A percentile compares a stretch with the other conserved stretches of the same genome.
Conservation (phyloP, 257 asterid genomes). For the Scutellaria galericulata region DNA sequence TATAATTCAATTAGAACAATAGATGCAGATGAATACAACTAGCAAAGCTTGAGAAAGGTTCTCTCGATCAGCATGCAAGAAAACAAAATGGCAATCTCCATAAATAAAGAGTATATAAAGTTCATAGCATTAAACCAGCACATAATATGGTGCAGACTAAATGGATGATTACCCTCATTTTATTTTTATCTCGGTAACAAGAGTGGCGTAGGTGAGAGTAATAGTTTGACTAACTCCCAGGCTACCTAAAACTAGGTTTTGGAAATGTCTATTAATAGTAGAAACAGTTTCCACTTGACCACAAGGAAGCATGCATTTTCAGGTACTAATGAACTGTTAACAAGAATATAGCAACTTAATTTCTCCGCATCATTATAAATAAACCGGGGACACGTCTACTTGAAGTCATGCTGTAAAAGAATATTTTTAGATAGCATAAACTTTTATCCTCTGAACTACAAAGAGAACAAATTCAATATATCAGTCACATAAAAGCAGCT, state of each 20-base stretch:
- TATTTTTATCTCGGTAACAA: not conserved
- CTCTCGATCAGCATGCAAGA: not conserved
- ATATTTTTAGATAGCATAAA: not conserved
- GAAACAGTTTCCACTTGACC: not conserved
- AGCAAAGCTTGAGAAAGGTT: slow-evolving; percentile 3
- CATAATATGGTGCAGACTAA: not conserved
- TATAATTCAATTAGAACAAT: not conserved
- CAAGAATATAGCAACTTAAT: slow-evolving; percentile 5
- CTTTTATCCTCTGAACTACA: not conserved
- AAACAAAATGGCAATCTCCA: not conserved
- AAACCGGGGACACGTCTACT: not conserved
- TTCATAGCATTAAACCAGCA: not conserved
- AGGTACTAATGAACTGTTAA: slow-evolving; percentile 2
- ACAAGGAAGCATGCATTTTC: slow-evolving; percentile 8
- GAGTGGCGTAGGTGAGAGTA: not conserved
- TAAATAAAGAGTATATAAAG: not conserved
- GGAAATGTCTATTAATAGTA: not conserved
- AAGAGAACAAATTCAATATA: not conserved
- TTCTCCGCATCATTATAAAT: not conserved
- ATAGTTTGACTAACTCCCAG: not conserved
- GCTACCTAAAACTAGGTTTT: slow-evolving; percentile 15
- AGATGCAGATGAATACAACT: not conserved
- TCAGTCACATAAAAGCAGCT: slow-evolving; percentile 9
- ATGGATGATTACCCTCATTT: slow-evolving; percentile 2
- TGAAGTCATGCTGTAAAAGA: not conserved